phyloP scores from a whole-genome alignment of 208 protist genomes.

The Trypanosoma congolense region DNA sequence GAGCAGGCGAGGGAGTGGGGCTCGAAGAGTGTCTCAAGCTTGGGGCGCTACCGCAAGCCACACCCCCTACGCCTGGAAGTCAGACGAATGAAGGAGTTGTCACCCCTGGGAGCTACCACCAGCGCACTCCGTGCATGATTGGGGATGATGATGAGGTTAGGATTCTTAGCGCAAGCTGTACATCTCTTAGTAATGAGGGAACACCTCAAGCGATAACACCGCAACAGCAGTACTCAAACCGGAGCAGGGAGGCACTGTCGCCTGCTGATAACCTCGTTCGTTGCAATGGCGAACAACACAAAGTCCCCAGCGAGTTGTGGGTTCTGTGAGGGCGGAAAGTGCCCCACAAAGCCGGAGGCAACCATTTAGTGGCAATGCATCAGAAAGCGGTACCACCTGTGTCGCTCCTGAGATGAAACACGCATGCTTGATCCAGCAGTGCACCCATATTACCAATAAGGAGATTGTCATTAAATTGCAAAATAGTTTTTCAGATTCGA shows the following conservation, averaged over 20 bases:
- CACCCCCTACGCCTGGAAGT: slow-evolving; percentile 2
- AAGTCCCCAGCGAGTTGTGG: background rate
- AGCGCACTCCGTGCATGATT: slow-evolving; percentile 74
- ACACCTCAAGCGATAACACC: background rate
- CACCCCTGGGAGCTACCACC: slow-evolving; percentile 59
- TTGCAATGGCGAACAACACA: background rate
- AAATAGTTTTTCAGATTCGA: slow-evolving; percentile 3
- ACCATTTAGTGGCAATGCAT: background rate
- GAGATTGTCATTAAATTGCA: slow-evolving; percentile 26
- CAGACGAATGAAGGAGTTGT: slow-evolving; percentile 26
- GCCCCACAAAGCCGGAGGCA: background rate
- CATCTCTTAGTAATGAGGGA: slow-evolving; percentile 7
- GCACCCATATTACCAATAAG: slow-evolving; percentile 4
- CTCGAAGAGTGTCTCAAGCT: background rate
- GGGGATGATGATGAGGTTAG: slow-evolving; percentile 50
- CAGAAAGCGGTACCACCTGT: background rate
- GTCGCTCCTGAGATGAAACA: background rate
- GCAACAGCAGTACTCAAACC: background rate
- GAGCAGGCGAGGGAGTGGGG: background rate
- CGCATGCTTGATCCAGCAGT: slow-evolving; percentile 4
- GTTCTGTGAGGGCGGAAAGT: background rate
- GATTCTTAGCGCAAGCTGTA: slow-evolving; percentile 7
- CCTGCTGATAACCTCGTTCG: background rate
- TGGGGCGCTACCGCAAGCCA: background rate
- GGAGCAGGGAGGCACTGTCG: background rate